Evolutionary conservation across 768 basidiomycete genomes (phyloP).

Genomic region (Psilocybe cubensis): DNA sequence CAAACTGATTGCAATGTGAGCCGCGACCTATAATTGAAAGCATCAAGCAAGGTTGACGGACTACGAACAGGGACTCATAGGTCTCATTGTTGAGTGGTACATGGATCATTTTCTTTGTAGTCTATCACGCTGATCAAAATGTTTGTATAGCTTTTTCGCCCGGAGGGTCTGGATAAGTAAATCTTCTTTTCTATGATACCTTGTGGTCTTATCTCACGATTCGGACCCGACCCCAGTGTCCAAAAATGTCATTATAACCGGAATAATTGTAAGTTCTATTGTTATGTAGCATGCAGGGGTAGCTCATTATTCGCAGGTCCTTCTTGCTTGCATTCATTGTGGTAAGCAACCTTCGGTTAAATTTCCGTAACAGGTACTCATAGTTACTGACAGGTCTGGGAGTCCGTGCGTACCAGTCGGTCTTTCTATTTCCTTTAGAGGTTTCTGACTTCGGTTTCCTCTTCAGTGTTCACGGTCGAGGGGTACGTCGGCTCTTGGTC

Average conservation of each 20-base stretch:
- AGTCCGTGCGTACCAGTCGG: constrained; percentile 34
- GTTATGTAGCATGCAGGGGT: not conserved
- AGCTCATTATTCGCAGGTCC: constrained; percentile 30
- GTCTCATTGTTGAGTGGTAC: constrained; percentile 52
- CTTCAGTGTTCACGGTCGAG: constrained; percentile 48
- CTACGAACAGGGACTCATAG: constrained; percentile 44
- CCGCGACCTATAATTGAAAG: not conserved
- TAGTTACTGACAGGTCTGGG: constrained; percentile 35
- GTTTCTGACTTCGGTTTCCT: constrained; percentile 2
- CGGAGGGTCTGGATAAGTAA: constrained; percentile 53
- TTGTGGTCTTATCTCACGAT: not conserved
- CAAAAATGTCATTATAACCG: constrained; percentile 41
- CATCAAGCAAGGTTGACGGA: not conserved
- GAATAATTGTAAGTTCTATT: constrained; percentile 39
- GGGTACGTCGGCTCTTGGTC: constrained; percentile 32
- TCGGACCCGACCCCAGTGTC: constrained; percentile 39
- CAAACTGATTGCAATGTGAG: constrained; percentile 56
- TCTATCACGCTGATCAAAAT: not conserved
- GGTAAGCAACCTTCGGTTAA: constrained; percentile 31
- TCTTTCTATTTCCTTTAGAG: constrained; percentile 3
- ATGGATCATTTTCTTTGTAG: not conserved
- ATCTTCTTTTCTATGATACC: constrained; percentile 14
- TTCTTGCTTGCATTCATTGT: constrained; percentile 44
- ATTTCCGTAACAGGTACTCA: not conserved
- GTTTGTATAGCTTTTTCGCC: constrained; percentile 50